Evolutionary conservation across 1,284 basidiomycete genomes (phyloP).

Genomic region (Cystobasidium pallidum): DNA sequence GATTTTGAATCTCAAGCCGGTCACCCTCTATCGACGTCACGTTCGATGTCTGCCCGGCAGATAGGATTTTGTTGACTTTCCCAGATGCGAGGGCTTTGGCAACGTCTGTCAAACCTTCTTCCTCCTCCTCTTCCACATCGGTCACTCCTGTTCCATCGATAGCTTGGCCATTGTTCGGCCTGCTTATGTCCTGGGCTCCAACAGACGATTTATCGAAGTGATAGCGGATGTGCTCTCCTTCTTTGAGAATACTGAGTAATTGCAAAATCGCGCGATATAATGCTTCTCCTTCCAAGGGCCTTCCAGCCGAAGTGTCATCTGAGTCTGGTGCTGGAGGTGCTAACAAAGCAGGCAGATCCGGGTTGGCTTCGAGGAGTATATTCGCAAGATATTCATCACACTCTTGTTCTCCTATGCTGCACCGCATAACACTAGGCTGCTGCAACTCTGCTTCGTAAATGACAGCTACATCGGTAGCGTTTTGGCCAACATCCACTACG

Average conservation of each 20-base stretch:
- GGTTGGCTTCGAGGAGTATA: slow-evolving; percentile 67
- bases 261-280: slow-evolving; percentile 44
- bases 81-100: slow-evolving; percentile 60
- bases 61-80: slow-evolving; percentile 63
- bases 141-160: slow-evolving; percentile 56
- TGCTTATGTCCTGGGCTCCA: slow-evolving; percentile 40
- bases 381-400: slow-evolving; percentile 76
- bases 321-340: slow-evolving; percentile 15
- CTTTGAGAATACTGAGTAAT: slow-evolving; percentile 66
- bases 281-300: slow-evolving; percentile 38
- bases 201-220: slow-evolving; percentile 64
- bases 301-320: background rate
- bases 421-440: slow-evolving; percentile 65
- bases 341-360: slow-evolving; percentile 35
- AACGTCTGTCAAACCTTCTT: slow-evolving; percentile 73
- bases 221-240: slow-evolving; percentile 56
- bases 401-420: slow-evolving; percentile 70
- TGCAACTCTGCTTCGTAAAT: slow-evolving; percentile 77
- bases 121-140: slow-evolving; percentile 66
- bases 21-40: slow-evolving; percentile 59
- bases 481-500: slow-evolving; percentile 77
- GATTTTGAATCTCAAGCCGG: slow-evolving; percentile 74
- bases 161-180: slow-evolving; percentile 58
- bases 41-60: background rate
- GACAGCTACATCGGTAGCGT: slow-evolving; percentile 74